Percentiles rank a stretch among this genome's conserved stretches.
Evolutionary conservation across 371 early-diverging fungal species (phyloP).

Genomic region (Haplosporangium sp.): DNA sequence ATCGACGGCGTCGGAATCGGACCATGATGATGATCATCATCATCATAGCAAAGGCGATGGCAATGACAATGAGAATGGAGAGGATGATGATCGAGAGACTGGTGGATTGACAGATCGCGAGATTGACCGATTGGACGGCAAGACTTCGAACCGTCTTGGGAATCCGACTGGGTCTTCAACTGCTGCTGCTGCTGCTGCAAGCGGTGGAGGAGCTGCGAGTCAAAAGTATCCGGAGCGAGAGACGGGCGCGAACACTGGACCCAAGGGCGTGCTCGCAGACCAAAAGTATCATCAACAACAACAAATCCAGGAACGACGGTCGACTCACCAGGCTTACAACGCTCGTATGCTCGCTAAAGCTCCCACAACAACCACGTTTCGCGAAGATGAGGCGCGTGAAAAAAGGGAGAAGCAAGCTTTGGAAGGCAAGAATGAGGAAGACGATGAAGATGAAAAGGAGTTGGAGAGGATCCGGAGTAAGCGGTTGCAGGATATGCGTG

Average conservation of each 20-base stretch:
- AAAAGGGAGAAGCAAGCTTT: conserved; percentile 17
- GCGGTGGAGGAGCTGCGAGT: not conserved
- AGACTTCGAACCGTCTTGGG: conserved; percentile 28
- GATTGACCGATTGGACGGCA: conserved; percentile 37
- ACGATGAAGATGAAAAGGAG: conserved; percentile 26
- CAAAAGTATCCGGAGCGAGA: conserved; percentile 43
- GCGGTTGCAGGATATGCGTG: conserved; percentile 34
- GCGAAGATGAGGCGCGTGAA: conserved; percentile 28
- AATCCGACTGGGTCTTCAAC: not conserved
- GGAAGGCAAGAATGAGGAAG: conserved; percentile 29
- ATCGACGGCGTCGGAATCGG: conserved; percentile 30
- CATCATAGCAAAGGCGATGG: not conserved
- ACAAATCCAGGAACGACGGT: conserved; percentile 30
- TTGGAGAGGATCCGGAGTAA: conserved; percentile 44
- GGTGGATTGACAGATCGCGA: conserved; percentile 35
- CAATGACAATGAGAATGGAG: not conserved
- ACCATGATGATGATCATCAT: not conserved
- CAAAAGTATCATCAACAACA: conserved; percentile 45
- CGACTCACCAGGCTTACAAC: conserved; percentile 28
- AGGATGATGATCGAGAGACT: conserved; percentile 26
- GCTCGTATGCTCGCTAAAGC: conserved; percentile 35
- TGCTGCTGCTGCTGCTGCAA: not conserved
- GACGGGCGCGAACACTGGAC: conserved; percentile 50
- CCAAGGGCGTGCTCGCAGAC: conserved; percentile 51
- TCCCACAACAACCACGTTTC: conserved; percentile 37